Percentiles rank a stretch among this genome's conserved stretches.
These are phyloP conservation scores for Magnaporthales sp. DNA, from an alignment of 2,329 filamentous ascomycete species.

Conservation along the genomic window DNA sequence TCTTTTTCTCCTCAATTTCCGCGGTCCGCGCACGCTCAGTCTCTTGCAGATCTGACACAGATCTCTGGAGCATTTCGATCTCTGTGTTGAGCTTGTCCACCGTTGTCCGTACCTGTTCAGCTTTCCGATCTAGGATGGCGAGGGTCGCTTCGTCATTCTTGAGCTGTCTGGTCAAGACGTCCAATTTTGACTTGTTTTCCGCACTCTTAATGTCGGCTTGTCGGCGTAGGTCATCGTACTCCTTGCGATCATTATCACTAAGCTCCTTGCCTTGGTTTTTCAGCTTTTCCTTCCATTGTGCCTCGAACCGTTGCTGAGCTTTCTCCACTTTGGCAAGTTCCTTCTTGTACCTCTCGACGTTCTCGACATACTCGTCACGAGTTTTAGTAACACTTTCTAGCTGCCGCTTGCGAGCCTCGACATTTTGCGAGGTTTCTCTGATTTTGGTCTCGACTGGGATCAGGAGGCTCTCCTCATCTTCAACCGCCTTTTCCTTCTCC, in stretches of 20 bases:
- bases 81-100: constrained; percentile 69
- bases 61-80: constrained; percentile 57
- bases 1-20: constrained; percentile 83
- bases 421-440: constrained; percentile 62
- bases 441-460: constrained; percentile 93
- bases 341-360: constrained; percentile 67
- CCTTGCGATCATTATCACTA: constrained; percentile 76
- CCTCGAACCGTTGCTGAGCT: constrained; percentile 80
- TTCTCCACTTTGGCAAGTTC: constrained; percentile 80
- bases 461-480: constrained; percentile 76
- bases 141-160: constrained; percentile 90
- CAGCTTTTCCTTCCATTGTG: constrained; percentile 75
- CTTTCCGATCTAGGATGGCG: constrained; percentile 79
- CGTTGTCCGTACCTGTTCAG: constrained; percentile 68
- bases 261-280: constrained; percentile 82
- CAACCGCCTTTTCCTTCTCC: constrained; percentile 75
- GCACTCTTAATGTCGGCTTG: constrained; percentile 80
- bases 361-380: constrained; percentile 59
- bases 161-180: constrained; percentile 78
- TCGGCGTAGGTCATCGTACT: constrained; percentile 77
- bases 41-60: constrained; percentile 53
- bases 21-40: constrained; percentile 59
- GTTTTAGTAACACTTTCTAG: constrained; percentile 68
- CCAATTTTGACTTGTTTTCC: constrained; percentile 71
- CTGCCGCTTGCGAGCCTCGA: constrained; percentile 58